Base-by-base conservation (phyloP, 2,329 filamentous ascomycete species). In the Periglandula ipomoeae region DNA sequence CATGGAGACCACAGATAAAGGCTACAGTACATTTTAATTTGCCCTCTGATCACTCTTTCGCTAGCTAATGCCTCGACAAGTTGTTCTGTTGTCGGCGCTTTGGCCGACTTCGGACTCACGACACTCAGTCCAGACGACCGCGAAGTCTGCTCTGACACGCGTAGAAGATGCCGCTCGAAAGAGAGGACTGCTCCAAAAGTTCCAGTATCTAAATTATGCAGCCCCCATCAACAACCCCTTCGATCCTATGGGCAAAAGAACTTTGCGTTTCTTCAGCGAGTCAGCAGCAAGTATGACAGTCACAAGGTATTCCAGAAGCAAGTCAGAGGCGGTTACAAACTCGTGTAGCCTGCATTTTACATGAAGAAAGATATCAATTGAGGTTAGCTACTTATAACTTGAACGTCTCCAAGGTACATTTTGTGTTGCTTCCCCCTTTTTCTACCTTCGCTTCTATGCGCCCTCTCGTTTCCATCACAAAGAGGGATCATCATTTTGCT, bases 251-350 rank as follows among this genome's bases (percentile, higher is more conserved):
- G 69, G 2, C 47, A 52, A 5, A 56, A 59, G 7, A 70, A 66
- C 32, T 41, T 70, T 7, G 51, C 56, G 15, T 57, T 55, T 23
- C 48, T 68, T 22, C 24, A 38, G 3, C 44, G 52, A n/a, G 53
- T 62, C 5, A 57, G 57, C 2, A 46, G 51, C 13, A 60, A 63
- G 39, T 68, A 66, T 48, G 66, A 69, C 47, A 63, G 60, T 0
- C 34, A 54, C 2, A 55, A 58, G 1, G 49, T 66, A 10, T 68
- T 68, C 34, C 65, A 67, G 56, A 61, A 30, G 22, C 40, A 44
- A 1, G 47, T 57, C 17, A 53, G 49, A 1, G 55, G 57, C 15
- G 57, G 56, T 10, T 60, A 57, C 74, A 79, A 10, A 78, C 9
- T 52, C 17, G 34, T 26, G 20, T 35, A 46, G n/a, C 17, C 20